Evolutionary conservation across 1,139 yeast genomes (phyloP).

Genomic region (Arxiozyma slooffiae): DNA sequence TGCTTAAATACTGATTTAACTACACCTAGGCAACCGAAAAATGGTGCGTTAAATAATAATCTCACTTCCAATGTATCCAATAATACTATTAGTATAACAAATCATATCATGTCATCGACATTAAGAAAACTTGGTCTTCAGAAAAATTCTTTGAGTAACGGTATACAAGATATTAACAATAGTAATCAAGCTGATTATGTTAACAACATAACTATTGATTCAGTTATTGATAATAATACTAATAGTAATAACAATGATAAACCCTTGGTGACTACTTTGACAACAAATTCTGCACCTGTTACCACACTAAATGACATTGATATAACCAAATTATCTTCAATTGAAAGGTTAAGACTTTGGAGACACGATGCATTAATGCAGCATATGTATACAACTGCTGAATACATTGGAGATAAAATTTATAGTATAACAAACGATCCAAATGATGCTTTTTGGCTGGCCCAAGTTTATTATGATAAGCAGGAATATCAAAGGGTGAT

Average conservation of each 20-base stretch:
- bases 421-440: slow-evolving; percentile 67
- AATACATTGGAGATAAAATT: slow-evolving; percentile 85
- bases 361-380: slow-evolving; percentile 89
- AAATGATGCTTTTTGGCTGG: slow-evolving; percentile 93
- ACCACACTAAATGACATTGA: slow-evolving; percentile 18
- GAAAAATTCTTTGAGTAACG: slow-evolving; percentile 9
- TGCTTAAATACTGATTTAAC: slow-evolving; percentile 15
- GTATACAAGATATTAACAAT: background rate
- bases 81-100: slow-evolving; percentile 23
- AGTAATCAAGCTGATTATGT: slow-evolving; percentile 1
- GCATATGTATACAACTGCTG: slow-evolving; percentile 86
- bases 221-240: slow-evolving; percentile 5
- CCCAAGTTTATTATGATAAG: slow-evolving; percentile 66
- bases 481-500: slow-evolving; percentile 77
- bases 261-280: slow-evolving; percentile 24
- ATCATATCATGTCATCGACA: slow-evolving; percentile 26
- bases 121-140: slow-evolving; percentile 25
- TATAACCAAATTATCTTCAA: slow-evolving; percentile 53
- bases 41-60: slow-evolving; percentile 4
- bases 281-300: slow-evolving; percentile 13
- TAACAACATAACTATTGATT: slow-evolving; percentile 2
- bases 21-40: slow-evolving; percentile 21
- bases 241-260: slow-evolving; percentile 35
- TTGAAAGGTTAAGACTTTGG: slow-evolving; percentile 83
- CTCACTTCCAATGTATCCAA: slow-evolving; percentile 6